Evolutionary conservation across 306 rosid species (phyloP), one percentile per base, ranked within the genome.

Genomic region (Lagenaria siceraria): DNA sequence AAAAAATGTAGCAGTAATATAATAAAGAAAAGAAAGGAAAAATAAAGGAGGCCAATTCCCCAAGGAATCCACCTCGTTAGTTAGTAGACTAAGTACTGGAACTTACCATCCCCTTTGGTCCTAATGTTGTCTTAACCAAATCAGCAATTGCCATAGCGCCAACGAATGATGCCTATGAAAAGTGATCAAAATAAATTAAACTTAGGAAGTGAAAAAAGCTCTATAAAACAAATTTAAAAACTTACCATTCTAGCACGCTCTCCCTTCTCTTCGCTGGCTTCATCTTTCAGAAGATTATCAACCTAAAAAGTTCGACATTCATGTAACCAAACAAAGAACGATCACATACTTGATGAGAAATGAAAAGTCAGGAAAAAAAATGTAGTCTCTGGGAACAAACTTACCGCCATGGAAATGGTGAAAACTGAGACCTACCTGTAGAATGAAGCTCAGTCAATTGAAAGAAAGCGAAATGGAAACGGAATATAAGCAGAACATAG

Each of bases 111-210:
- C 98, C 99, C 82, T 96, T 96, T 5, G 99, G 98, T 63, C 98
- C 98, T 74, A 96, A 78, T 60, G 99, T 96, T 36, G 99, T 96
- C 87, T 96, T 96, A 42, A 96, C 99, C 87, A 96, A 83, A 81
- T 92, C 99, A 52, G 98, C 98, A 77, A 96, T 89, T 59, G 99
- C 98, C 90, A 90, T 92, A 70, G 92, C 98, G 38, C 99, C 99
- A 75, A 96, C 66, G 84, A 96, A 96, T 27, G 98, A 96, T 48
- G 99, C 97, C 98, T 96, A 73, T 42, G 49, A 25, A 46, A 78
- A 31, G 33, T 18, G 25, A 36, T 8, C 6, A 17, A n/a, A 35
- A 18, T 2, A 35, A 5, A 65, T 27, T 40, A 76, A 56, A 75
- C 10, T 15, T 13, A 2, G 10, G 38, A 75, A 36, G 13, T 1